Conservation (phyloP, 306 rosid genomes). For the Vigna nakashimae region DNA sequence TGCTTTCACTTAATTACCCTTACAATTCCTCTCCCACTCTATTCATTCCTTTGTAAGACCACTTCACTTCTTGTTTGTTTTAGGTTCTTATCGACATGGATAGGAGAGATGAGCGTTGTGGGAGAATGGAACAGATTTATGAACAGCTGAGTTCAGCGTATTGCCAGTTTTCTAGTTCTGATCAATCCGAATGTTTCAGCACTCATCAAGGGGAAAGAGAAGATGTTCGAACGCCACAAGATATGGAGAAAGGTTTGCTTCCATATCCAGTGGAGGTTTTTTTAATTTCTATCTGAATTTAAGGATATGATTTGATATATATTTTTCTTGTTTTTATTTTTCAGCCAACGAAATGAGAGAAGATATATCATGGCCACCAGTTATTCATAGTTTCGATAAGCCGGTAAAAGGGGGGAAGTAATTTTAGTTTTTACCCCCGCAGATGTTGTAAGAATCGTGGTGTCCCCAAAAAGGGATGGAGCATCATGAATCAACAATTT, state of each 20-base stretch:
- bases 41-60: constrained; percentile 24
- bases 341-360: constrained; percentile 46
- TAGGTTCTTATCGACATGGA: constrained; percentile 90
- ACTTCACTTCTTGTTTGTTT: constrained; percentile 16
- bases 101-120: constrained; percentile 64
- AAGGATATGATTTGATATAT: constrained; percentile 18
- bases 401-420: constrained; percentile 27
- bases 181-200: constrained; percentile 48
- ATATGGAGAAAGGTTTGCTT: constrained; percentile 64
- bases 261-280: constrained; percentile 41
- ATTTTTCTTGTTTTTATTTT: constrained; percentile 47
- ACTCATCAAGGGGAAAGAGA: constrained; percentile 37
- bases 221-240: constrained; percentile 39
- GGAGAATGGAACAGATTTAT: constrained; percentile 67
- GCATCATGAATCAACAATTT: background rate
- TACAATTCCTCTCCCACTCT: background rate
- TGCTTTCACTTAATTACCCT: constrained; percentile 42
- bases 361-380: constrained; percentile 38
- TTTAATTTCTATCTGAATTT: constrained; percentile 41
- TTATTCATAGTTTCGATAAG: constrained; percentile 37
- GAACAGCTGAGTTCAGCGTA: constrained; percentile 65
- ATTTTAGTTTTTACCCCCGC: background rate
- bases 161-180: constrained; percentile 55
- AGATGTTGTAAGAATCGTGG: constrained; percentile 10
- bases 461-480: background rate